These are phyloP conservation scores for Corinectria fuckeliana DNA, from an alignment of 2,329 filamentous ascomycete species.

Conservation along the genomic window DNA sequence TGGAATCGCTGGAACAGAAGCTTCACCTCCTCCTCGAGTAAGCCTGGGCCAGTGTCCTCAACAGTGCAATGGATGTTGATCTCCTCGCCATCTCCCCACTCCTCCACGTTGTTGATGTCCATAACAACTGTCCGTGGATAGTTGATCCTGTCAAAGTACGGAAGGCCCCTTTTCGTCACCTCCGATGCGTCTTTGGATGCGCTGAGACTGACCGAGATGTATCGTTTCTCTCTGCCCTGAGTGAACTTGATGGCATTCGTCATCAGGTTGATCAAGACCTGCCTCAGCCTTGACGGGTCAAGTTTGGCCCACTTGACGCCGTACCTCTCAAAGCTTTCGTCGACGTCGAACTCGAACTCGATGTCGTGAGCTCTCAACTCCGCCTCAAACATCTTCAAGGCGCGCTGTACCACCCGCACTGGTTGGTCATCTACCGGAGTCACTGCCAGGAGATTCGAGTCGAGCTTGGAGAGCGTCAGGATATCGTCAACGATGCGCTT, in stretches of 20 bases:
- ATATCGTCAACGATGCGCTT: slow-evolving; percentile 75
- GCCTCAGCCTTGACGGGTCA: slow-evolving; percentile 76
- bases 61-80: slow-evolving; percentile 77
- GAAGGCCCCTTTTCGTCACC: slow-evolving; percentile 47
- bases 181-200: slow-evolving; percentile 62
- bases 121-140: slow-evolving; percentile 43
- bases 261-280: slow-evolving; percentile 79
- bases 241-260: slow-evolving; percentile 72
- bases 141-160: slow-evolving; percentile 56
- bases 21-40: slow-evolving; percentile 69
- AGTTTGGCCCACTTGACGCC: slow-evolving; percentile 75
- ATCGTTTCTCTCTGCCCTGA: slow-evolving; percentile 62
- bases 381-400: slow-evolving; percentile 80
- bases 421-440: slow-evolving; percentile 75
- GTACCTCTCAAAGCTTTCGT: slow-evolving; percentile 69
- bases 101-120: slow-evolving; percentile 59
- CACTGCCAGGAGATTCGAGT: slow-evolving; percentile 73
- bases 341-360: slow-evolving; percentile 71
- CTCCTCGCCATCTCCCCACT: slow-evolving; percentile 76
- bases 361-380: slow-evolving; percentile 77
- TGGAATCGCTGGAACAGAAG: slow-evolving; percentile 72
- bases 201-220: slow-evolving; percentile 69
- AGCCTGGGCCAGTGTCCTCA: slow-evolving; percentile 72
- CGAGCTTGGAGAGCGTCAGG: slow-evolving; percentile 71
- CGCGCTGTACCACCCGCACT: slow-evolving; percentile 69